Conservation (phyloP, 352 stramenopile species). For the Phytophthora citrophthora region DNA sequence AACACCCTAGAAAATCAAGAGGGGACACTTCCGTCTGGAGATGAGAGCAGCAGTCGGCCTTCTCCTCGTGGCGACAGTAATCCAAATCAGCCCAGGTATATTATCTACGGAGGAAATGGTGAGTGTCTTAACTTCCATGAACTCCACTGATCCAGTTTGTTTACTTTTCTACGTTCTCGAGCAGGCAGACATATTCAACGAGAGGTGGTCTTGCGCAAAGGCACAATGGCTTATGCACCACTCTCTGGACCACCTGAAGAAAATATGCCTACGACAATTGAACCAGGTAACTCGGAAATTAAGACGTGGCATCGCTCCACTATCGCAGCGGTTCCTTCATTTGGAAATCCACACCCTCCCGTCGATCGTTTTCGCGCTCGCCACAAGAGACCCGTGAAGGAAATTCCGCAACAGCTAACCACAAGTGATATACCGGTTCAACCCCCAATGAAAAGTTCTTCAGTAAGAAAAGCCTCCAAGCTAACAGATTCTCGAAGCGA, state of each 20-base stretch:
- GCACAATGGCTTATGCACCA: slow-evolving; percentile 18
- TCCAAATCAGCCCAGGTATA: slow-evolving; percentile 8
- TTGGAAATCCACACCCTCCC: slow-evolving; percentile 19
- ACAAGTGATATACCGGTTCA: not conserved
- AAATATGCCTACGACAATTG: not conserved
- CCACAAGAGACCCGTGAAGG: slow-evolving; percentile 11
- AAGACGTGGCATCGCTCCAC: slow-evolving; percentile 33
- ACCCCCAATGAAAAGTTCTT: not conserved
- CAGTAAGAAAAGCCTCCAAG: not conserved
- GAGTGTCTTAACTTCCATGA: not conserved
- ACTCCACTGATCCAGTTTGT: not conserved
- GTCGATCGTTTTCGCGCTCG: slow-evolving; percentile 5
- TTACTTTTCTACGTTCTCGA: slow-evolving; percentile 2
- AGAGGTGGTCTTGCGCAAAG: slow-evolving; percentile 27
- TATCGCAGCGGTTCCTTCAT: slow-evolving; percentile 1
- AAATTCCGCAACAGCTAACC: not conserved
- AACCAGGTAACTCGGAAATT: not conserved
- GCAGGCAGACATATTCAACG: slow-evolving; percentile 17
- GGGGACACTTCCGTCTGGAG: not conserved
- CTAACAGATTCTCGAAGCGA: slow-evolving; percentile 10
- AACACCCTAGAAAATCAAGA: slow-evolving; percentile 17
- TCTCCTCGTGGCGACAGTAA: slow-evolving; percentile 1
- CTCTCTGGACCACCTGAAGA: slow-evolving; percentile 18
- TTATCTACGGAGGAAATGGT: slow-evolving; percentile 26
- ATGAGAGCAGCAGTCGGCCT: not conserved